phyloP scores from a whole-genome alignment of 495 filamentous ascomycete genomes.

The Sphaerosporella brunnea region DNA sequence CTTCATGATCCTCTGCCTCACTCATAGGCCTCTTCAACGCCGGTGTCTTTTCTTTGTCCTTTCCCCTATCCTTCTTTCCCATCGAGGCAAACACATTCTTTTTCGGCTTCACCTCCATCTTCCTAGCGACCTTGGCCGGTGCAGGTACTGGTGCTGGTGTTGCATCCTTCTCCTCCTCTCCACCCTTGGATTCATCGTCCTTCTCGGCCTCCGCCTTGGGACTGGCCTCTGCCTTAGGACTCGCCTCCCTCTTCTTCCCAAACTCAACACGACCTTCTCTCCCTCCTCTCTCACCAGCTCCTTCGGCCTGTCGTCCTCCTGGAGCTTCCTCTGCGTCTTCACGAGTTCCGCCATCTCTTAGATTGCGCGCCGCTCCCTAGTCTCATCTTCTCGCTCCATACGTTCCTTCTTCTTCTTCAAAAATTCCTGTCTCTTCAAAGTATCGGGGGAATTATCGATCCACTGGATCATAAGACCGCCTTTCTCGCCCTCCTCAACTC shows the following conservation, averaged over 20 bases:
- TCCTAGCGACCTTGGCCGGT: conserved; percentile 37
- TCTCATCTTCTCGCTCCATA: conserved; percentile 76
- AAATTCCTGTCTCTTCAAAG: conserved; percentile 59
- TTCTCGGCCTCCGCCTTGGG: background rate
- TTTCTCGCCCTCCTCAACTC: conserved; percentile 78
- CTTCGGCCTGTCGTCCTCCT: conserved; percentile 30
- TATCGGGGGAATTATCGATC: conserved; percentile 79
- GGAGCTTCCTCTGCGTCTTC: conserved; percentile 43
- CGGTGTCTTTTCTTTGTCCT: conserved; percentile 39
- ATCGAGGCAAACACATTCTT: conserved; percentile 71
- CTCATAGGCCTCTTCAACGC: conserved; percentile 60
- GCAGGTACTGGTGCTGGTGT: conserved; percentile 1
- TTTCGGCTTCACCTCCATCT: conserved; percentile 39
- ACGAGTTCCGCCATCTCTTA: conserved; percentile 65
- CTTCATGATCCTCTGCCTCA: conserved; percentile 86
- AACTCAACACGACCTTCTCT: conserved; percentile 54
- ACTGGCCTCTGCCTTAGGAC: conserved; percentile 1
- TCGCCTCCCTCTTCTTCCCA: conserved; percentile 6
- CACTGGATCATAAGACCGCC: conserved; percentile 72
- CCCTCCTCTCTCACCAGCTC: conserved; percentile 53
- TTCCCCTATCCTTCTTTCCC: conserved; percentile 28
- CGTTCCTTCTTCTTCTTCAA: conserved; percentile 68
- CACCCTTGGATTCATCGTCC: background rate
- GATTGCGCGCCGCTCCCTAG: conserved; percentile 64
- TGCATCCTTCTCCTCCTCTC: background rate